Evolutionary conservation across 2,329 filamentous ascomycete species (phyloP).

Genomic region (Apiospora marii): DNA sequence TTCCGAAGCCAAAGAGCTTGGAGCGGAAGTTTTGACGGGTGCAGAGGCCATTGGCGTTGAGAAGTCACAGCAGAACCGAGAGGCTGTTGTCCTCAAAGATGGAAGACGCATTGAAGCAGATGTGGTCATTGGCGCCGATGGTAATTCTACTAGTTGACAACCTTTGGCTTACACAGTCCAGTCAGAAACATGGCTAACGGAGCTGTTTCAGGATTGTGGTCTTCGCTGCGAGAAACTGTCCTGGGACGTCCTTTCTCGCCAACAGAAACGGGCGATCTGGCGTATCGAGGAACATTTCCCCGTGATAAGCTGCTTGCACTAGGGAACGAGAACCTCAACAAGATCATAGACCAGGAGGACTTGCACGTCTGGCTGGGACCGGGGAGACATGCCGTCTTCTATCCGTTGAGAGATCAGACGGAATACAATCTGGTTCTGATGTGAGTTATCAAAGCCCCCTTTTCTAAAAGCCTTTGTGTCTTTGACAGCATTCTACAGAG

Average conservation of each 20-base stretch:
- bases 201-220: background rate
- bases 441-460: background rate
- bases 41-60: background rate
- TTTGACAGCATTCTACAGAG: background rate
- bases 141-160: background rate
- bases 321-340: background rate
- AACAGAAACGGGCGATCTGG: constrained; percentile 20
- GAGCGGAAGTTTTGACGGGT: background rate
- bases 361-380: constrained; percentile 23
- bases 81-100: background rate
- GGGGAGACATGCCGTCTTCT: constrained; percentile 23
- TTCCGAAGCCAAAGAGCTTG: background rate
- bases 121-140: constrained; percentile 17
- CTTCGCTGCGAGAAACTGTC: background rate
- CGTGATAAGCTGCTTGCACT: background rate
- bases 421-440: constrained; percentile 21
- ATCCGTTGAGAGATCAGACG: constrained; percentile 8
- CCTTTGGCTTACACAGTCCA: background rate
- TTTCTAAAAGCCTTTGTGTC: background rate
- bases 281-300: constrained; percentile 22
- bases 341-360: background rate
- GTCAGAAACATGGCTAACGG: background rate
- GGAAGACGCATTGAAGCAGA: background rate
- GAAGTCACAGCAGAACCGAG: background rate
- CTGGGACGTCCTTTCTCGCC: background rate